These are phyloP conservation scores for Tylopilus sp. DNA, from an alignment of 1,284 basidiomycete species.

Conservation along the genomic window DNA sequence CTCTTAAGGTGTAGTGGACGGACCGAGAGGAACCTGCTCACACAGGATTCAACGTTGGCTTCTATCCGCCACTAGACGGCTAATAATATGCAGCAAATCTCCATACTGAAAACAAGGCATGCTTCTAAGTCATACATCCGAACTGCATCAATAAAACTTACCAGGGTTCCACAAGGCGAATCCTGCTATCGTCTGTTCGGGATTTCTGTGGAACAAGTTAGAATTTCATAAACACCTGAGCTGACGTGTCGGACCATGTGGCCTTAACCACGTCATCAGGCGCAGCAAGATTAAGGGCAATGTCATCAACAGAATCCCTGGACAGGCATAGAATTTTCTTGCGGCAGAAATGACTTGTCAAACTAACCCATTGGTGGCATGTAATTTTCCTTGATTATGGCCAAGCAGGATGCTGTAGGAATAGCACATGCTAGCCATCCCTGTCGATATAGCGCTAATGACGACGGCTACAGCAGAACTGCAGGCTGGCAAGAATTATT, in stretches of 20 bases:
- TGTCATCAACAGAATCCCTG: not conserved
- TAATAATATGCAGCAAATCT: not conserved
- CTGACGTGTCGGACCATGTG: not conserved
- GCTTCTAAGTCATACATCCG: too few species aligned
- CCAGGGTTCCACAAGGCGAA: not conserved
- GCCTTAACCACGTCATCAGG: not conserved
- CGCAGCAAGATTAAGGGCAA: not conserved
- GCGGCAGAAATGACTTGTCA: not conserved
- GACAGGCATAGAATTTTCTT: not conserved
- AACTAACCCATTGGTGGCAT: not conserved
- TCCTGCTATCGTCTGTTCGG: not conserved
- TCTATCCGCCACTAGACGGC: not conserved
- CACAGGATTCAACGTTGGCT: not conserved
- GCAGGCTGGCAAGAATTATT: not conserved
- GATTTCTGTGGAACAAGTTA: not conserved
- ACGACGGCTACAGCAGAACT: not conserved
- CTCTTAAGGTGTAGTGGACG: not conserved
- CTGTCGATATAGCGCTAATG: conserved; percentile 1
- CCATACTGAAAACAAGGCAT: not conserved
- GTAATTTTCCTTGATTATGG: not conserved
- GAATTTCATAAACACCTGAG: not conserved
- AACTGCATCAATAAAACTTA: not conserved
- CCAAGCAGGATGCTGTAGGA: too few species aligned
- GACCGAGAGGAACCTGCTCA: not conserved
- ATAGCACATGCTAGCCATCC: not conserved